Evolutionary conservation across 441 rosid species (phyloP), one percentile per base, ranked within the genome.

Genomic region (Sinapis alba): DNA sequence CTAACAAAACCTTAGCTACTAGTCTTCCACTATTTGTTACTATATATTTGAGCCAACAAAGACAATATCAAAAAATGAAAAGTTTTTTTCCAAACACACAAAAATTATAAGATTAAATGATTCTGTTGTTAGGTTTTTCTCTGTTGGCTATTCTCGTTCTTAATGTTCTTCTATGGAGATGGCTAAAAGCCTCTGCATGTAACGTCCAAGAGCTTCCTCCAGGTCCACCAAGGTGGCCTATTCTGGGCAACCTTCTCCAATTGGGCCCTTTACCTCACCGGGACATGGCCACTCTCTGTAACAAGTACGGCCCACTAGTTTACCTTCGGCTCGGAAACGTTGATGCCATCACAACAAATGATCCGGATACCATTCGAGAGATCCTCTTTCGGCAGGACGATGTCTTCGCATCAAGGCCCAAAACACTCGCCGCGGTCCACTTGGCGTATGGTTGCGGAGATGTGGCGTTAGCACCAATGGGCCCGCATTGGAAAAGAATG

Each of bases 171-270:
- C 2, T 78, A 1, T 79, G 69, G 68, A 73, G 47, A 21, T 71
- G 66, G 81, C 64, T 80, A 41, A 74, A 63, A n/a, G 73, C 47
- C 3, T 62, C 71, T 4, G 16, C 36, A 36, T 50, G 21, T 3
- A 77, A 77, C 24, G 21, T 66, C 34, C 70, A 77, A 56, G 78
- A 50, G 26, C 93, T 93, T 47, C 95, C 96, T 20, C 97, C 98
- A 0, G 97, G 98, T 64, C 98, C 97, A 34, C 82, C 77, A 30
- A 72, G 89, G 30, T 90, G 86, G 99, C 96, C 97, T 27, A n/a
- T 92, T 0, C 74, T 90, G 10, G 98, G 98, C 26, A 93, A 89
- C 81, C 94, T 93, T 74, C 92, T 93, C 47, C 98, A 89, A 4
- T 20, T 93, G 50, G 85, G 92, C 20, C 90, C 30, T 7, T 79